phyloP scores from a whole-genome alignment of 2,329 filamentous ascomycete species.

The Keithomyces neogunnii region DNA sequence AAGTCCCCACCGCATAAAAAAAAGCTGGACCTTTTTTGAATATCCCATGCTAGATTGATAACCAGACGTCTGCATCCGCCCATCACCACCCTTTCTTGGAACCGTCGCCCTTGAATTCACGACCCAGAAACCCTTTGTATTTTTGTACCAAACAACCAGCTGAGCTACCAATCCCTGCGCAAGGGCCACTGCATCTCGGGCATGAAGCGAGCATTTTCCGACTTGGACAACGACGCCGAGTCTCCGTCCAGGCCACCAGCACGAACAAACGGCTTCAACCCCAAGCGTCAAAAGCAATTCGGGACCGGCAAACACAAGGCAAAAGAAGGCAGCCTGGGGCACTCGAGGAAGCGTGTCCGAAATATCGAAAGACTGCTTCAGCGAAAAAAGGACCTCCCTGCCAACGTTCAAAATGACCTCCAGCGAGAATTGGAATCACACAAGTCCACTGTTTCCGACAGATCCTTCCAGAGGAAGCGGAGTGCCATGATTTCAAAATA shows the following conservation, averaged over 20 bases:
- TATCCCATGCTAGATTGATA: not conserved
- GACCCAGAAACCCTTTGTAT: no score
- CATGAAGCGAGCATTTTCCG: constrained; percentile 21
- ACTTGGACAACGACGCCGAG: constrained; percentile 13
- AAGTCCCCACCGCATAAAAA: not conserved
- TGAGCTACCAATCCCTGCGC: no score
- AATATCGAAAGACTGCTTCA: constrained; percentile 60
- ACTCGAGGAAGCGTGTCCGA: constrained; percentile 63
- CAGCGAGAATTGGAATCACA: constrained; percentile 64
- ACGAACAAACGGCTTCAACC: constrained; percentile 5
- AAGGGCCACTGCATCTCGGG: constrained; percentile 8
- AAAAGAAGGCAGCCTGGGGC: constrained; percentile 43
- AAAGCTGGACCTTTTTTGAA: not conserved
- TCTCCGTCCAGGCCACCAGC: not conserved
- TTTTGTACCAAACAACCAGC: no score
- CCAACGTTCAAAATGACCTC: constrained; percentile 57
- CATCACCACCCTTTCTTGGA: not conserved
- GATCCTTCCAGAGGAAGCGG: constrained; percentile 51
- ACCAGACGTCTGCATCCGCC: no score
- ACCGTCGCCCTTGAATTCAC: not conserved
- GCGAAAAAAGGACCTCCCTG: constrained; percentile 54
- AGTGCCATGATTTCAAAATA: constrained; percentile 69
- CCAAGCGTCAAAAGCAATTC: constrained; percentile 26
- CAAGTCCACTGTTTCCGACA: constrained; percentile 52
- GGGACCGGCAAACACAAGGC: constrained; percentile 29